Conservation (phyloP, 1,284 basidiomycete species). For the Pisolithus thermaeus region DNA sequence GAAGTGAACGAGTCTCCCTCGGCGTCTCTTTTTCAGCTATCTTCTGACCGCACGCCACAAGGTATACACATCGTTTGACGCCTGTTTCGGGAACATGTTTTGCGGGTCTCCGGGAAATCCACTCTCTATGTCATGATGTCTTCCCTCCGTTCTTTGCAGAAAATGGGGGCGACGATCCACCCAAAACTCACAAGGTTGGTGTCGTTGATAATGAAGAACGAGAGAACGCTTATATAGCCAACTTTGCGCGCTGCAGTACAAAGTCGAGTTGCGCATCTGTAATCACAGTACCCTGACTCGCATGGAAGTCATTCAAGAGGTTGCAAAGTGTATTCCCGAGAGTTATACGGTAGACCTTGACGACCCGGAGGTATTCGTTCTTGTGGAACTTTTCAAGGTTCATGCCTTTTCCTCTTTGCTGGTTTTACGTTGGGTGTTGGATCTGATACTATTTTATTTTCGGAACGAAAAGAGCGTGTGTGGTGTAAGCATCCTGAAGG, state of each 20-base stretch:
- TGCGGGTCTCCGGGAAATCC: slow-evolving; percentile 64
- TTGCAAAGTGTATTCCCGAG: slow-evolving; percentile 64
- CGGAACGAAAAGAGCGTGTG: slow-evolving; percentile 51
- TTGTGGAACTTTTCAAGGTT: slow-evolving; percentile 80
- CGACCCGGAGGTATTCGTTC: slow-evolving; percentile 62
- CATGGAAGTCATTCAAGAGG: slow-evolving; percentile 52
- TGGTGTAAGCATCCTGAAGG: slow-evolving; percentile 63
- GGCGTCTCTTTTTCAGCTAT: not conserved
- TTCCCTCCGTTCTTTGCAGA: slow-evolving; percentile 47
- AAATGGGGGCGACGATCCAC: slow-evolving; percentile 23
- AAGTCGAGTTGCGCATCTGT: slow-evolving; percentile 66
- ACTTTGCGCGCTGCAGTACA: slow-evolving; percentile 48
- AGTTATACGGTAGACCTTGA: slow-evolving; percentile 61
- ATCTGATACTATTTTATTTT: not conserved
- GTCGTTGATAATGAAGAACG: not conserved
- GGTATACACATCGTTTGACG: slow-evolving; percentile 62
- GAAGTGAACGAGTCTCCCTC: slow-evolving; percentile 37
- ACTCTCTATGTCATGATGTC: slow-evolving; percentile 48
- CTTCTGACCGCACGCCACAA: slow-evolving; percentile 22
- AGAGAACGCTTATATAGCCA: not conserved
- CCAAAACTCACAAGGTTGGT: slow-evolving; percentile 37
- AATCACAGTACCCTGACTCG: slow-evolving; percentile 66
- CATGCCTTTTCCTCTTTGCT: slow-evolving; percentile 8
- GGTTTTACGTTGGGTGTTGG: not conserved
- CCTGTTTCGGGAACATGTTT: slow-evolving; percentile 63